phyloP scores from a whole-genome alignment of 108 stramenopile species.

The Stephanodiscus minutulus region DNA sequence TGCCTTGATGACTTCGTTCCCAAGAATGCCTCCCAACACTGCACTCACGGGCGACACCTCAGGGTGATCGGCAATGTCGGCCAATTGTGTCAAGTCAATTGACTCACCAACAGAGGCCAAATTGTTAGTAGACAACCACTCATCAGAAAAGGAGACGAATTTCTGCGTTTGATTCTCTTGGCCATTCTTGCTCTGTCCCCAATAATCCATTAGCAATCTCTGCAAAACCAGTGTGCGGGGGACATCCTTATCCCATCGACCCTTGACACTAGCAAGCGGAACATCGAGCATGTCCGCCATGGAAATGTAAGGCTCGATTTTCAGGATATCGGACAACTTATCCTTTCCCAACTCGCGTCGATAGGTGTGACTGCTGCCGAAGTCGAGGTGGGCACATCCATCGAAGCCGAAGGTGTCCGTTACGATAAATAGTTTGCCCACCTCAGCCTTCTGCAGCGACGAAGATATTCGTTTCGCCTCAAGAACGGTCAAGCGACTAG shows the following conservation, averaged over 20 bases:
- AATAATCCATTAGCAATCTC: slow-evolving; percentile 74
- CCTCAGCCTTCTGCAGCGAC: slow-evolving; percentile 25
- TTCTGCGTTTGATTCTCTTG: slow-evolving; percentile 5
- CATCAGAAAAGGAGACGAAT: slow-evolving; percentile 39
- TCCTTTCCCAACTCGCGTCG: slow-evolving; percentile 84
- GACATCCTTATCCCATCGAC: slow-evolving; percentile 74
- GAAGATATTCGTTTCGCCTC: slow-evolving; percentile 67
- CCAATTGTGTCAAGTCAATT: slow-evolving; percentile 37
- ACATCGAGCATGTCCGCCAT: slow-evolving; percentile 60
- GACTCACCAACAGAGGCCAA: slow-evolving; percentile 16
- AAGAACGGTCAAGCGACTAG: slow-evolving; percentile 61
- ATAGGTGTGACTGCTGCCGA: slow-evolving; percentile 66
- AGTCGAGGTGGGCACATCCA: slow-evolving; percentile 78
- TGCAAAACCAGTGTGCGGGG: slow-evolving; percentile 73
- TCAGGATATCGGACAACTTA: slow-evolving; percentile 63
- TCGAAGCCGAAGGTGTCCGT: slow-evolving; percentile 84
- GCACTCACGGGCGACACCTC: slow-evolving; percentile 90
- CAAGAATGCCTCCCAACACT: slow-evolving; percentile 91
- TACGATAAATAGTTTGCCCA: slow-evolving; percentile 62
- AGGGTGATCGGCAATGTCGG: slow-evolving; percentile 61
- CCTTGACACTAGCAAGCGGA: slow-evolving; percentile 54
- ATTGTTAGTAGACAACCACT: slow-evolving; percentile 40
- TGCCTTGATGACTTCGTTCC: slow-evolving; percentile 94
- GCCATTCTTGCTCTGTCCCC: slow-evolving; percentile 15
- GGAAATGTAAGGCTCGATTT: slow-evolving; percentile 54